phyloP scores from a whole-genome alignment of 1,284 basidiomycete genomes.

The Trametes sp. region DNA sequence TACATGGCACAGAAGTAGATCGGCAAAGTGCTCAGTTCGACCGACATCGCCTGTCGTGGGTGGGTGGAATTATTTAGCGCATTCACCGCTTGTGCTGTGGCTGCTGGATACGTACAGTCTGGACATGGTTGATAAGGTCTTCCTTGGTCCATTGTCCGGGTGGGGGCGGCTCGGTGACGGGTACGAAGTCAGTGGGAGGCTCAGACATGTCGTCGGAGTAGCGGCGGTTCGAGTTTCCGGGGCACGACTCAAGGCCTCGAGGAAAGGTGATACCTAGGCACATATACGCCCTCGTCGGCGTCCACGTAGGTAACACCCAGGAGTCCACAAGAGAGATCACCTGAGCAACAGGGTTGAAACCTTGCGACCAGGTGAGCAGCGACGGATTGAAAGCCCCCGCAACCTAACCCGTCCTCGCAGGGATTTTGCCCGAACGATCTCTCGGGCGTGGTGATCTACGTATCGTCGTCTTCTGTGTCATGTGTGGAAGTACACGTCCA shows the following conservation, averaged over 20 bases:
- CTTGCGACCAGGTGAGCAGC: neutral
- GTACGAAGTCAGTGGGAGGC: neutral
- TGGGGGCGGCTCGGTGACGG: neutral
- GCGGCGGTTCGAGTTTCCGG: neutral
- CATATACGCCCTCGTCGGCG: neutral
- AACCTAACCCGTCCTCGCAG: neutral
- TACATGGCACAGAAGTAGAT: conserved; percentile 27
- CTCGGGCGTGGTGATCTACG: neutral
- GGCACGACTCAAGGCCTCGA: too few species aligned
- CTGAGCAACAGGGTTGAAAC: neutral
- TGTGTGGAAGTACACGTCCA: too few species aligned
- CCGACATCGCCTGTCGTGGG: conserved; percentile 9
- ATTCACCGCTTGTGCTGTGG: neutral
- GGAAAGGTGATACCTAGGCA: neutral
- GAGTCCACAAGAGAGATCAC: neutral
- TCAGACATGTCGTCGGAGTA: neutral
- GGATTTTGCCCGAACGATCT: neutral
- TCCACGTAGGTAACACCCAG: neutral
- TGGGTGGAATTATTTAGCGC: neutral
- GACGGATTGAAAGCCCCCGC: neutral
- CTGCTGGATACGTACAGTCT: neutral
- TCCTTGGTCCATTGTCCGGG: conserved; percentile 9
- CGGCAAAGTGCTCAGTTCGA: conserved; percentile 25
- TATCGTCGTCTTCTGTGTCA: neutral
- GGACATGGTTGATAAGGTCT: conserved; percentile 10